Base-by-base conservation (phyloP, 768 basidiomycete species). In the Amanita thiersii region DNA sequence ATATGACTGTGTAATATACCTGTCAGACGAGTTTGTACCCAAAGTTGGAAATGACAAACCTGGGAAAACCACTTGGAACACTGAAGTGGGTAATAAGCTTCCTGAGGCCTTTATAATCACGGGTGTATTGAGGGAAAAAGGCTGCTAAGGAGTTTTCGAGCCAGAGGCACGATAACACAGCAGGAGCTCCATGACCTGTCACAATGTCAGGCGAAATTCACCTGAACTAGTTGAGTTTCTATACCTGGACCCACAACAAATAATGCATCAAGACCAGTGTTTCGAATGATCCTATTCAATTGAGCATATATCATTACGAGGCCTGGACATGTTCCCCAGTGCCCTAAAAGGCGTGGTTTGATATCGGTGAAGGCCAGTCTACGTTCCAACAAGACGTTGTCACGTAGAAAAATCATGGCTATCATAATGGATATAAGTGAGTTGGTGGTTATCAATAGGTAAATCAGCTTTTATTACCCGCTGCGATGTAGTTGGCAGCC, bases 321-420 rank as follows among this genome's bases (percentile, higher is more conserved):
- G 15, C 87, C 89, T 0, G 85, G 86, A 51, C 86, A 86, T 20
- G 84, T 86, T 20, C 85, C 86, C 83, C 84, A 87, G 52, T 88
- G 86, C 1, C 88, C 87, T 5, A 90, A 71, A 18, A 90, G 72
- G 52, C 86, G 77, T 30, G 71, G 68, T 62, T 93, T 92, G 64
- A 94, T 81, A 56, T 90, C 72, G 32, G 83, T 77, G 20, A 70
- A 63, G 14, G 64, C 69, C 30, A 86, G 61, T 20, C 70, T 59
- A 24, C 74, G 61, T 45, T 82, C 73, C 23, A 92, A 61, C 2
- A 88, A 69, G 8, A 78, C 73, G 47, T 91, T 85, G 49, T 73
- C 65, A 47, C 73, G 79, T 44, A 94, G 64, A 64, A 88, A 93
- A 47, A 92, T 90, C 84, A 86, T 88, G 1, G 86, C 86, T 79